phyloP scores from a whole-genome alignment of 331 rosid genomes.

The Spiraea crenata region DNA sequence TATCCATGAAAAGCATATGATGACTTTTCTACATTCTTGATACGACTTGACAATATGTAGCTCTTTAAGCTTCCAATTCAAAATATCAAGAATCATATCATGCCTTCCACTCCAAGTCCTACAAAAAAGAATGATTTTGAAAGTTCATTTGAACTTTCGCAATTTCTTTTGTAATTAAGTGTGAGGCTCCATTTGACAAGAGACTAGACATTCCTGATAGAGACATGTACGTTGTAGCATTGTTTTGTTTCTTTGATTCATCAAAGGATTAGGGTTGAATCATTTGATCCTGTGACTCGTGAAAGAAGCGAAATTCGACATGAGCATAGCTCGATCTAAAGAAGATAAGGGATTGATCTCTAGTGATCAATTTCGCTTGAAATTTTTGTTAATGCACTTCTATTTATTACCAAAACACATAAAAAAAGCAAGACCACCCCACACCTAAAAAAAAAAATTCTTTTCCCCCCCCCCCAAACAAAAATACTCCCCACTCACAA shows the following conservation, averaged over 20 bases:
- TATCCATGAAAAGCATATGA: too few relatives aligned
- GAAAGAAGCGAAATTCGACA: neutral
- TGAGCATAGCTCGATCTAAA: neutral
- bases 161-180: neutral
- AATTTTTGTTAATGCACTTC: neutral
- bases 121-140: neutral
- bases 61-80: neutral
- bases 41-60: too few relatives aligned
- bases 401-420: neutral
- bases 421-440: neutral
- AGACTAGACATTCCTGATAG: neutral
- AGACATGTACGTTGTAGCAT: neutral
- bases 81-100: neutral
- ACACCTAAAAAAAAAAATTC: too few relatives aligned
- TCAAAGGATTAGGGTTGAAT: too few relatives aligned
- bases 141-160: neutral
- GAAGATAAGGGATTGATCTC: neutral
- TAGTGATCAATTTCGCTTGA: neutral
- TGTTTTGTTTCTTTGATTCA: too few relatives aligned
- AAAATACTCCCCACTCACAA: too few relatives aligned
- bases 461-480: too few relatives aligned
- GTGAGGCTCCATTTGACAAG: neutral
- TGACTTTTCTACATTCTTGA: too few relatives aligned
- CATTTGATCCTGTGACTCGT: too few relatives aligned
- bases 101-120: neutral